Conservation (phyloP, 306 rosid genomes). For the Cucurbita maxima region DNA sequence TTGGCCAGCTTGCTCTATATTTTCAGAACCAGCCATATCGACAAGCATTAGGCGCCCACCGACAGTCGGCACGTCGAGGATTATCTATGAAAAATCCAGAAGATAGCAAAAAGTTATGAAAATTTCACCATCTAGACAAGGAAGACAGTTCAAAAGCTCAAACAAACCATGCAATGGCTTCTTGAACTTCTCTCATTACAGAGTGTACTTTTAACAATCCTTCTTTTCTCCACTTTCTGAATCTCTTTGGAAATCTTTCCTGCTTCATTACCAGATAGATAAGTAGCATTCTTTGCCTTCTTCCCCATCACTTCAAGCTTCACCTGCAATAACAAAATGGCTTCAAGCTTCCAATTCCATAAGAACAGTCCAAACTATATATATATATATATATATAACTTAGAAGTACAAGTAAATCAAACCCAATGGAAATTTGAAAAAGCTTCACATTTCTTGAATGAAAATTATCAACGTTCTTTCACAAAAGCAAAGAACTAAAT, state of each 20-base stretch:
- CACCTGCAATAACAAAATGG: constrained; percentile 30
- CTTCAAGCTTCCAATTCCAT: not conserved
- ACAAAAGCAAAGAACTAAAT: not conserved
- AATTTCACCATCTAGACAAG: not conserved
- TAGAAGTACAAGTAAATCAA: not conserved
- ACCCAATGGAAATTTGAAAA: not conserved
- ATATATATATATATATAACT: not conserved
- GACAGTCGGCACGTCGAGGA: constrained; percentile 85
- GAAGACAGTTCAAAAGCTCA: not conserved
- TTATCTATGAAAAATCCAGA: constrained; percentile 31
- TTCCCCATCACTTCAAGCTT: constrained; percentile 99
- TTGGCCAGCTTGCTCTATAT: constrained; percentile 99
- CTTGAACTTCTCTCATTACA: constrained; percentile 95
- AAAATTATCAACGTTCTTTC: not conserved
- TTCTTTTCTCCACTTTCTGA: constrained; percentile 94
- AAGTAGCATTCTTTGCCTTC: constrained; percentile 95
- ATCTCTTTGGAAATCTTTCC: constrained; percentile 96
- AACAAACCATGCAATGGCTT: constrained; percentile 92
- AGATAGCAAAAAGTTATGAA: not conserved
- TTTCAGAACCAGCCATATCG: constrained; percentile 99
- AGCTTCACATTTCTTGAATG: not conserved
- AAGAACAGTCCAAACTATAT: not conserved
- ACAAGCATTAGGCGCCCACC: constrained; percentile 98
- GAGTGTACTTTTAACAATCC: constrained; percentile 91
- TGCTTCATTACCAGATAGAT: constrained; percentile 87